Base-by-base conservation (phyloP, 2,329 filamentous ascomycete genomes). In the Diaporthe longicolla region DNA sequence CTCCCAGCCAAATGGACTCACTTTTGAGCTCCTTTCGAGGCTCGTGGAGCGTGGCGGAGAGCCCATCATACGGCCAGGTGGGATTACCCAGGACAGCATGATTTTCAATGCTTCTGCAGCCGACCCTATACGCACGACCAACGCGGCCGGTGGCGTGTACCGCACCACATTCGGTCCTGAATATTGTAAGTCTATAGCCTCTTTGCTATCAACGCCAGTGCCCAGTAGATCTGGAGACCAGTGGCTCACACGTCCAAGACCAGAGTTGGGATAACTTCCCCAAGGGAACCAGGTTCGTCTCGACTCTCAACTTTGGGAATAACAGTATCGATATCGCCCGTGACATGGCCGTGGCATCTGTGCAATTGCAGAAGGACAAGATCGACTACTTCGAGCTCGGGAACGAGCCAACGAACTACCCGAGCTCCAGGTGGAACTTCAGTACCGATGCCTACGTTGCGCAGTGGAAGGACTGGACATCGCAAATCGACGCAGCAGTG, bases 301-400 rank as follows among this genome's bases (percentile, higher is more conserved):
- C 63, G 3, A 68, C 63, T 1, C 45, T 68, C 19, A 68, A 68
- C n/a, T 68, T 68, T 26, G 63, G 63, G 15, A 68, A 68, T 6
- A 54, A 68, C n/a, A 68, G 63, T 32, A 10, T 68, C 13, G 63
- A 54, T 1, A 68, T 68, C n/a, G 63, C 63, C 48, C 48, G 37
- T n/a, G 45, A 19, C 9, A 52, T 68, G 45, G 63, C 63, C 19
- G 21, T 68, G 48, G 63, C 63, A 5, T 68, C 63, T 40, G 63
- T 40, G 13, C 45, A 68, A n/a, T 68, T 54, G 26, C 63, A 68
- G 48, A 68, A 40, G 63, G 63, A 68, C 48, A 68, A 68, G 63
- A 54, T 68, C n/a, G 63, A 37, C 45, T 68, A 68, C 3, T 68
- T 68, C n/a, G 63, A 68, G 63, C 63, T 68, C 63, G 63, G 63